Evolutionary conservation across 2,329 filamentous ascomycete species (phyloP).

Genomic region (Neonectria ditissima): DNA sequence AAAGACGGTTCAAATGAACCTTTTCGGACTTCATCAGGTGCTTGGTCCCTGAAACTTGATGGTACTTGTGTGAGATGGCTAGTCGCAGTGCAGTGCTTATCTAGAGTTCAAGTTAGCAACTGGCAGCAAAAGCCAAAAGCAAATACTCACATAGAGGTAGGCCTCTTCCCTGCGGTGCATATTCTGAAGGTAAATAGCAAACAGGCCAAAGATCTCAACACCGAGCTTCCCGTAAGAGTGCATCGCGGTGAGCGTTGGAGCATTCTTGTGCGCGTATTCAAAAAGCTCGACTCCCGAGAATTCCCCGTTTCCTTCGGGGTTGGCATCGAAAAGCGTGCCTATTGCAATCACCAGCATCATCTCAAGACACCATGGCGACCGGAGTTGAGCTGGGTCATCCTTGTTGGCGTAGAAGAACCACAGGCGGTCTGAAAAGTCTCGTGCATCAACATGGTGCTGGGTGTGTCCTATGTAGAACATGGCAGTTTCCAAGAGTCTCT

Average conservation of each 20-base stretch:
- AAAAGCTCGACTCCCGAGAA: slow-evolving; percentile 39
- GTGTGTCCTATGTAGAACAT: slow-evolving; percentile 44
- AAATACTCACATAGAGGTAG: slow-evolving; percentile 39
- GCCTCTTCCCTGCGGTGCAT: slow-evolving; percentile 44
- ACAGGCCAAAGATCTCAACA: slow-evolving; percentile 45
- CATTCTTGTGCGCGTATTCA: slow-evolving; percentile 44
- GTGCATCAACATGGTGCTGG: slow-evolving; percentile 43
- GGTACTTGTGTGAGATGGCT: slow-evolving; percentile 46
- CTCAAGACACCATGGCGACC: slow-evolving; percentile 42
- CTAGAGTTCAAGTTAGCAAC: slow-evolving; percentile 20
- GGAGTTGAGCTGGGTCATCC: slow-evolving; percentile 36
- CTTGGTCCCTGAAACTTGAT: slow-evolving; percentile 43
- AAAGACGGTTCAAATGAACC: slow-evolving; percentile 30
- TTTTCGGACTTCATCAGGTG: slow-evolving; percentile 44
- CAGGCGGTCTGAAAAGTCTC: slow-evolving; percentile 44
- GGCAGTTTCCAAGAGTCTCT: slow-evolving; percentile 38
- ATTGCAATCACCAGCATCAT: slow-evolving; percentile 45
- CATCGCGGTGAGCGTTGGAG: slow-evolving; percentile 44
- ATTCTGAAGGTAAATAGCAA: slow-evolving; percentile 42
- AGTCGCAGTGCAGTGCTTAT: slow-evolving; percentile 46
- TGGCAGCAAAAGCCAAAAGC: accelerated
- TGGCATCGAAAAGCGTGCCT: slow-evolving; percentile 40
- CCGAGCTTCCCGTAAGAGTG: slow-evolving; percentile 44
- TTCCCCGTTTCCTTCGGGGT: slow-evolving; percentile 42
- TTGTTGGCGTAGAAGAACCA: slow-evolving; percentile 43